phyloP scores from a whole-genome alignment of 108 stramenopile genomes.

The Cyclostephanos tholiformis region DNA sequence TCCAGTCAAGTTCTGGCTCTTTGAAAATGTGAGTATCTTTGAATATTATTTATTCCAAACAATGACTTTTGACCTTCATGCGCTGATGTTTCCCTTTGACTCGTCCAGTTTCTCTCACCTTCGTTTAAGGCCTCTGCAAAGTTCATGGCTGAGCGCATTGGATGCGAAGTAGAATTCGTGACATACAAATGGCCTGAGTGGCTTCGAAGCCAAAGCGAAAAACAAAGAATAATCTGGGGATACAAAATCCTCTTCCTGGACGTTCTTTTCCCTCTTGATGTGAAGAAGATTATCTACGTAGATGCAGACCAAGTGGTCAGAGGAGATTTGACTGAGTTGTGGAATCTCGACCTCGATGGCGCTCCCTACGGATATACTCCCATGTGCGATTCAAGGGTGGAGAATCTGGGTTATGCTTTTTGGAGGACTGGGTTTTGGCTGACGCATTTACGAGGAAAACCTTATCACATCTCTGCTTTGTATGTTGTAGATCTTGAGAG shows the following conservation, averaged over 20 bases:
- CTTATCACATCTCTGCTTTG: constrained; percentile 98
- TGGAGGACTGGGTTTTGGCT: constrained; percentile 93
- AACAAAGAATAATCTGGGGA: constrained; percentile 99
- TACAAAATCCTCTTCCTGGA: constrained; percentile 99
- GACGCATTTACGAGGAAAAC: constrained; percentile 87
- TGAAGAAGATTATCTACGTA: constrained; percentile 96
- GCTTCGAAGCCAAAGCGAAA: constrained; percentile 95
- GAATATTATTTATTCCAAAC: not conserved
- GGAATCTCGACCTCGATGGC: constrained; percentile 96
- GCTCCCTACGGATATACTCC: constrained; percentile 95
- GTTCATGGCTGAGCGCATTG: constrained; percentile 82
- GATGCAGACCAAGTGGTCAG: constrained; percentile 98
- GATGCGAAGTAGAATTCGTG: constrained; percentile 88
- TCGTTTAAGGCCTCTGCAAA: constrained; percentile 89
- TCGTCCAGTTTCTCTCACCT: constrained; percentile 78
- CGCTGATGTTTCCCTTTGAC: not conserved
- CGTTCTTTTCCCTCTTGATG: constrained; percentile 96
- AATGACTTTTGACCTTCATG: not conserved
- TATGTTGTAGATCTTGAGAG: constrained; percentile 96
- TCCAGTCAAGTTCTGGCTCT: constrained; percentile 98
- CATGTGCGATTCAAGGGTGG: constrained; percentile 91
- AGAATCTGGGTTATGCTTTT: constrained; percentile 89
- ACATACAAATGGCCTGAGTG: constrained; percentile 95
- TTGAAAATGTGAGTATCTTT: constrained; percentile 83
- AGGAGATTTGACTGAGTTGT: constrained; percentile 95